Base-by-base conservation (phyloP, 768 basidiomycete genomes). In the Hemileccinum impolitum region DNA sequence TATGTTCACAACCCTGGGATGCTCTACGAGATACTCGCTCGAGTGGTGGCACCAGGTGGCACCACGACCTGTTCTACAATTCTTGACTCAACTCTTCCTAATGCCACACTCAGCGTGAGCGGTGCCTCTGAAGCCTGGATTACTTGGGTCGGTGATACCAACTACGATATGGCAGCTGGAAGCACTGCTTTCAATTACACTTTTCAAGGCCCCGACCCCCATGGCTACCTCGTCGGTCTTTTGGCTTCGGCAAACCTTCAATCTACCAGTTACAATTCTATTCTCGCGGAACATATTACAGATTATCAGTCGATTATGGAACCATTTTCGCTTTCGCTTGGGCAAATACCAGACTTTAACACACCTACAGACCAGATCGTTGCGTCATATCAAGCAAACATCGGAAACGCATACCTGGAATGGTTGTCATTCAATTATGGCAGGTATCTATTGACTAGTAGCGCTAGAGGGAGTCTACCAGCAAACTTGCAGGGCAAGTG, bases 401-500 rank as follows among this genome's bases (percentile, higher is more conserved):
- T 66, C 7, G 84, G 83, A 6, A 78, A 87, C 52, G 58, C 75
- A 28, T 88, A 88, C 59, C 54, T 90, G 21, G 87, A 90, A 62
- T 87, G 84, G 85, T 42, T 90, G 32, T 49, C 81, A 52, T 88
- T 89, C 66, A 87, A 88, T 60, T 83, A 75, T 56, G 87, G 85
- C 18, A 70, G 87, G 43, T 88, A 89, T 55, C 58, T 89, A 58
- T 70, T 88, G 18, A 70, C 73, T 23, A 75, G 77, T 51, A 85
- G 84, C 55, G 77, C 81, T 9, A 71, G 85, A 53, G 84, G 87
- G 2, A 54, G 55, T 2, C 70, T 90, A 18, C 87, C 87, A 0
- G 78, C 85, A 8, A 89, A 89, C 63, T 56, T 90, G 51, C 87
- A 88, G 56, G 87, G 86, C 0, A 82, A 81, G 55, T 89, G 87